These are phyloP conservation scores for Rhodocollybia butyracea DNA, from an alignment of 768 basidiomycete species.

Conservation along the genomic window DNA sequence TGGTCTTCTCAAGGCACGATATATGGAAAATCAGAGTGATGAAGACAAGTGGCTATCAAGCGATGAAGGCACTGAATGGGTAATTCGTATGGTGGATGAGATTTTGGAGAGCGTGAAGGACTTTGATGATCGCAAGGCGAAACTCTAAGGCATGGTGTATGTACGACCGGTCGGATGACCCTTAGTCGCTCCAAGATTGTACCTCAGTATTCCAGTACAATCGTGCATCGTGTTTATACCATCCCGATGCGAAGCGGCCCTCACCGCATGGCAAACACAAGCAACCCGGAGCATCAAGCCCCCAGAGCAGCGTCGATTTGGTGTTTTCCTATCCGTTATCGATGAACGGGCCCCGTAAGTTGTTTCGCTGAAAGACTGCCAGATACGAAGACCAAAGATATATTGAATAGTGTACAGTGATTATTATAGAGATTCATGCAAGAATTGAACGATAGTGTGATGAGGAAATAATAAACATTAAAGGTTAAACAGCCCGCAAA, in stretches of 20 bases:
- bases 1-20: slow-evolving; percentile 83
- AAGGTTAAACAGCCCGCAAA: slow-evolving; percentile 56
- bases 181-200: not conserved
- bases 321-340: no score
- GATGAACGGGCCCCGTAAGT: not conserved
- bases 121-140: slow-evolving; percentile 52
- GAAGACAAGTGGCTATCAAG: slow-evolving; percentile 80
- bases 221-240: not conserved
- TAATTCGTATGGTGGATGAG: slow-evolving; percentile 78
- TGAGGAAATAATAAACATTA: slow-evolving; percentile 19
- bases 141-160: slow-evolving; percentile 32
- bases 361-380: not conserved
- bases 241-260: not conserved
- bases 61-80: slow-evolving; percentile 89
- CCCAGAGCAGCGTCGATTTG: no score
- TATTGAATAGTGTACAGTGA: slow-evolving; percentile 9
- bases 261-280: not conserved
- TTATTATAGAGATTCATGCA: not conserved
- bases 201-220: not conserved
- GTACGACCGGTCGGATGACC: slow-evolving; percentile 34
- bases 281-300: not conserved
- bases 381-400: not conserved
- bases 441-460: not conserved
- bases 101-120: slow-evolving; percentile 63
- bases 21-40: slow-evolving; percentile 51